Evolutionary conservation across 768 basidiomycete genomes (phyloP), one percentile per base, ranked within the genome.

Genomic region (Mrakia gelida): DNA sequence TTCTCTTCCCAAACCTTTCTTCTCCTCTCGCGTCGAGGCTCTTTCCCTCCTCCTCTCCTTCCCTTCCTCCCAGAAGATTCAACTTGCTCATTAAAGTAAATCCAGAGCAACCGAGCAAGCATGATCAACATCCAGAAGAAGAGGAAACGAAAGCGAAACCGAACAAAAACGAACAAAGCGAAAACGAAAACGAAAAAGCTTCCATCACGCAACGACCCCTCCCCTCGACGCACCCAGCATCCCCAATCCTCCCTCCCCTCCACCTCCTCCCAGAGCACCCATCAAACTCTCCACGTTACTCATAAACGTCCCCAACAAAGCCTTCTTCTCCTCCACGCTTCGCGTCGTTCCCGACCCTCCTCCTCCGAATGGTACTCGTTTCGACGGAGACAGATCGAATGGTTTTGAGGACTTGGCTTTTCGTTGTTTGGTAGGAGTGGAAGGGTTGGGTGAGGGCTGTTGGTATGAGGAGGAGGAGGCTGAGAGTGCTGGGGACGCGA

Each of bases 301-400:
- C 63, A 96, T 84, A 89, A 94, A 91, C 65, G 88, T 90, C 0
- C 91, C 91, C 77, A 96, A 82, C 63, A 92, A 83, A 82, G 90
- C 89, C 84, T 91, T 93, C 86, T 94, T 94, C 85, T 94, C 92
- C 78, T 92, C 91, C 62, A 89, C 93, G 61, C 79, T 81, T 54
- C 62, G 90, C 15, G 80, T 75, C 78, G 68, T 63, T 28, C 34
- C 54, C 18, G 49, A 21, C 38, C 63, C 75, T 26, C 28, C 45
- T 45, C 34, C 72, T 45, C 21, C 54, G 43, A 26, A 30, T 49
- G 23, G 73, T 38, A 32, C 52, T 41, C 67, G 54, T 45, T 71
- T 75, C 21, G 65, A 52, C 18, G 68, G 78, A 10, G 80, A 79
- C 18, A 45, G 68, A n/a, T 70, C 41, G 26, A 70, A 70, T 26